Evolutionary conservation across 805 yeast species (phyloP).

Genomic region (Grigorovia humatica): DNA sequence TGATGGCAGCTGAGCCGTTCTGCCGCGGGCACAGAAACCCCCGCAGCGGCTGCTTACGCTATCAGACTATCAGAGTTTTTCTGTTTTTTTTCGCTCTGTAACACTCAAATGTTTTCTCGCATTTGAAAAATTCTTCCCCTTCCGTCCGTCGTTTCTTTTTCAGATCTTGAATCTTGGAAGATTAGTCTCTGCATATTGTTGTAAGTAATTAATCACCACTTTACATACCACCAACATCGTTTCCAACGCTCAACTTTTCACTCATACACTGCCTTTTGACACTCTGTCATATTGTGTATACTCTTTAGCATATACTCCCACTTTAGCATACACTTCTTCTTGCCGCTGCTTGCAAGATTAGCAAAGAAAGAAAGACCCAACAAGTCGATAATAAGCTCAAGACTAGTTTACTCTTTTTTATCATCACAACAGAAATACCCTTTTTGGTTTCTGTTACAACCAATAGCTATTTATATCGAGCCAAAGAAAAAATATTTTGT

Average conservation of each 20-base stretch:
- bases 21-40: not conserved
- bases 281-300: not conserved
- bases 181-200: not conserved
- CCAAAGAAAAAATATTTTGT: too few relatives aligned
- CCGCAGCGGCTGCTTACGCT: not conserved
- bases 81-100: not conserved
- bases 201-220: not conserved
- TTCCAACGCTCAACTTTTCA: not conserved
- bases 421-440: too few relatives aligned
- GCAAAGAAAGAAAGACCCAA: too few relatives aligned
- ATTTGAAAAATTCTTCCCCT: not conserved
- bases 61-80: not conserved
- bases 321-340: not conserved
- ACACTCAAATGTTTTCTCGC: not conserved
- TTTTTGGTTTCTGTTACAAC: too few relatives aligned
- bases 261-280: not conserved
- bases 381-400: too few relatives aligned
- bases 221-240: not conserved
- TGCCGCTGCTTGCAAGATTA: too few relatives aligned
- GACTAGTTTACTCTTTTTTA: too few relatives aligned
- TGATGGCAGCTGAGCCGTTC: too few relatives aligned
- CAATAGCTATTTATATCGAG: too few relatives aligned
- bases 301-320: not conserved
- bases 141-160: not conserved
- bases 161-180: not conserved